Base-by-base conservation (phyloP, 2,329 filamentous ascomycete genomes). In the Botryosphaeria dothidea region DNA sequence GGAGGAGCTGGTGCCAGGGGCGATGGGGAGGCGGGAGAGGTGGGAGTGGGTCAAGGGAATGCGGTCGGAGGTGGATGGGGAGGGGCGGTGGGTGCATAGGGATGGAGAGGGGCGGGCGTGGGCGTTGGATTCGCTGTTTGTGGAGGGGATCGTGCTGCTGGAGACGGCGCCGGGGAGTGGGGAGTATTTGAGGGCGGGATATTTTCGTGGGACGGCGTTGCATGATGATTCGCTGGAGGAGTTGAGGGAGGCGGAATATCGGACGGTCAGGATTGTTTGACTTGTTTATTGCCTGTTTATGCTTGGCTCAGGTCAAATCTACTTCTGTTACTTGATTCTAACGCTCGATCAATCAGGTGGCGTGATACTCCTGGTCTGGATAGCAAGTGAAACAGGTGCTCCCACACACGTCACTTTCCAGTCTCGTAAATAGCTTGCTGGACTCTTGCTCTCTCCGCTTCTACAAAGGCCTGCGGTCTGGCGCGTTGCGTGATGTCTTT, bases 201-300 rank as follows among this genome's bases (percentile, higher is more conserved):
- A n/a, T 19, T 9, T 51, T 4, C 15, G 27, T 1, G 48, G 25
- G 13, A 31, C 48, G 7, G 48, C 27, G 15, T 31, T 51, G 27
- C 25, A 31, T 11, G 48, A 31, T 51, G 48, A 31, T 31, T 31
- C 48, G 17, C 48, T 51, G 7, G 4, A 27, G 0, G 48, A 51
- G 29, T 25, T 51, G 17, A 51, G 23, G 5, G 27, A 31, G 6
- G 48, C 48, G 0, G 17, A 51, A 3, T 51, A 19, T n/a, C 13
- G 25, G 15, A 51, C 48, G 75, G 76, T 4, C 72, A 19, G n/a
- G 17, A 31, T 51, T 34, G 5, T 34, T 7, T 51, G 11, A 49
- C n/a, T n/a, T n/a, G n/a, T n/a, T n/a, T n/a, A n/a, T n/a, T n/a
- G n/a, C n/a, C n/a, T n/a, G n/a, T n/a, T n/a, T n/a, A n/a, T n/a